These are phyloP conservation scores for Fistulifera solaris DNA, from an alignment of 108 stramenopile genomes.

Conservation along the genomic window DNA sequence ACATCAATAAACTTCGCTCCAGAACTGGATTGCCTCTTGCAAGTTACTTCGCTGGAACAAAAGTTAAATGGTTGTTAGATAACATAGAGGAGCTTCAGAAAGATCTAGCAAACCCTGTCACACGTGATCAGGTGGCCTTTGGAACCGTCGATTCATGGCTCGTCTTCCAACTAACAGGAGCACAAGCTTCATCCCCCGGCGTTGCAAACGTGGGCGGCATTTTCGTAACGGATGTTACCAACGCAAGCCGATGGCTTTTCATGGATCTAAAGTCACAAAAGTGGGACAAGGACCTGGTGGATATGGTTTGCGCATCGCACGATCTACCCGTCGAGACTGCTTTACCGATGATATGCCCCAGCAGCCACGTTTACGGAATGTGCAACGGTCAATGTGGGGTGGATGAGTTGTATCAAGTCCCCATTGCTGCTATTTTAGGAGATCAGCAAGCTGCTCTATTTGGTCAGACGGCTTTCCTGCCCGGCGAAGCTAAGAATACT, in stretches of 20 bases:
- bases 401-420: slow-evolving; percentile 50
- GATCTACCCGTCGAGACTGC: slow-evolving; percentile 28
- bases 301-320: slow-evolving; percentile 47
- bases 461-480: slow-evolving; percentile 86
- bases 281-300: slow-evolving; percentile 80
- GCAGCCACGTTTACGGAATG: slow-evolving; percentile 46
- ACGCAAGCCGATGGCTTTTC: slow-evolving; percentile 93
- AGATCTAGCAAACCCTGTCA: slow-evolving; percentile 40
- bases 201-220: slow-evolving; percentile 47
- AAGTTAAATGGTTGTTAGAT: slow-evolving; percentile 90
- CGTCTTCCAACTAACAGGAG: slow-evolving; percentile 76
- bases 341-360: slow-evolving; percentile 57
- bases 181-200: slow-evolving; percentile 28
- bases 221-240: slow-evolving; percentile 91
- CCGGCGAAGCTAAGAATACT: slow-evolving; percentile 91
- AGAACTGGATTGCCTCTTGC: slow-evolving; percentile 93
- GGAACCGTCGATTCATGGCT: slow-evolving; percentile 98
- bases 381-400: slow-evolving; percentile 24
- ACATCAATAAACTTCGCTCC: slow-evolving; percentile 31
- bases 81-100: slow-evolving; percentile 59
- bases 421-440: slow-evolving; percentile 80
- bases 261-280: slow-evolving; percentile 74
- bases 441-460: slow-evolving; percentile 97
- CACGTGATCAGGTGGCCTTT: slow-evolving; percentile 56
- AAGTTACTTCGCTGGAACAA: slow-evolving; percentile 94